Percentiles rank a stretch among this genome's conserved stretches.
Evolutionary conservation across 2,329 filamentous ascomycete genomes (phyloP).

Genomic region (Diplocarpon mali): DNA sequence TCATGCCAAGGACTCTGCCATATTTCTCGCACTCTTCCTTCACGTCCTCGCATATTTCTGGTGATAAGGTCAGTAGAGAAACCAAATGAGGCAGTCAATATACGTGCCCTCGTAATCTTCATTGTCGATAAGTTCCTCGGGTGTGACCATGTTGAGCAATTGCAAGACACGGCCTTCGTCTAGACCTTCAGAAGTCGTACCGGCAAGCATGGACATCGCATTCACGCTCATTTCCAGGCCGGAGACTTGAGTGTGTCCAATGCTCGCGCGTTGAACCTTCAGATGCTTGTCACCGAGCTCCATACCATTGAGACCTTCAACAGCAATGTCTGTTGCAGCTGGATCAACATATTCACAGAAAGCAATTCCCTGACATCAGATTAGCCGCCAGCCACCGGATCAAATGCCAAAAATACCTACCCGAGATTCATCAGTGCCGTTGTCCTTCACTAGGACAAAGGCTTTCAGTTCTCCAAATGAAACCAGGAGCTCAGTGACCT

Average conservation of each 20-base stretch:
- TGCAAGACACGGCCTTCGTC: constrained; percentile 80
- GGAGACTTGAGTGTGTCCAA: constrained; percentile 84
- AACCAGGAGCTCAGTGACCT: constrained; percentile 79
- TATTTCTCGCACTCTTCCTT: constrained; percentile 89
- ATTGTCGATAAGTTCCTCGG: constrained; percentile 84
- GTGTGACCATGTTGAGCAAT: constrained; percentile 95
- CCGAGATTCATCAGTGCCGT: constrained; percentile 71
- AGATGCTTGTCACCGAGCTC: constrained; percentile 79
- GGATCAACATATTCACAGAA: constrained; percentile 92
- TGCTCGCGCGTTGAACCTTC: constrained; percentile 79
- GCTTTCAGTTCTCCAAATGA: constrained; percentile 90
- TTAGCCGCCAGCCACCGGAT: neutral
- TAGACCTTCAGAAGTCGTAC: constrained; percentile 67
- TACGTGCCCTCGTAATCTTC: constrained; percentile 85
- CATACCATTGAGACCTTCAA: constrained; percentile 88
- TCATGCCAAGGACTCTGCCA: constrained; percentile 74
- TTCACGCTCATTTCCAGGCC: constrained; percentile 93
- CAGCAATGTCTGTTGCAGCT: constrained; percentile 65
- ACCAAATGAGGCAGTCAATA: neutral
- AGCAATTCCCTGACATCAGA: constrained; percentile 63
- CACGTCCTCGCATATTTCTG: constrained; percentile 95
- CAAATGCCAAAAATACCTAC: constrained; percentile 40
- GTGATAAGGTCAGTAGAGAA: constrained; percentile 3
- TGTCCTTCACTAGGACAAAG: constrained; percentile 83
- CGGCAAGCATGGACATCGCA: constrained; percentile 94